Base-by-base conservation (phyloP, 192 early-diverging fungal genomes). In the Gamsiella multidivaricata region DNA sequence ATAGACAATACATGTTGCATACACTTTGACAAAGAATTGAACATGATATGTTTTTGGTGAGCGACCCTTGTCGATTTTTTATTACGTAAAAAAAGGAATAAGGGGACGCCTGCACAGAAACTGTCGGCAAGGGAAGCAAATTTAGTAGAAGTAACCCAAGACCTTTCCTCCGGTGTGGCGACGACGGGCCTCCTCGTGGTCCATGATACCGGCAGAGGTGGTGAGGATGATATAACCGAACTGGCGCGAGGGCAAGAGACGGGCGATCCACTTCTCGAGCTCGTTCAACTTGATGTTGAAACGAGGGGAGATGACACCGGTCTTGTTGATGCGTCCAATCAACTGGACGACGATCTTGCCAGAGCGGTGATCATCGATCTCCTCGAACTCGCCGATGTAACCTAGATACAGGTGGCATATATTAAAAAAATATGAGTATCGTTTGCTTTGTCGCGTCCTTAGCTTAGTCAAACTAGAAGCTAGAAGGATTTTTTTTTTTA, bases 371-470 rank as follows among this genome's bases (percentile, higher is more conserved):
- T 99, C 96, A 85, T 99, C 95, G 70, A 99, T 91, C 84, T 94
- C 94, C 86, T 99, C 97, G 70, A 99, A 97, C 86, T 97, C 97
- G 79, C 96, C 96, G 87, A 99, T 97, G 90, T 99, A 99, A 66
- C 95, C 93, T 94, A 57, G 26, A 11, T 57, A 36, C 7, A 50
- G 23, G 22, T 25, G 10, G 1, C 39, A 67, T 15, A 31, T 2
- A 46, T 5, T 47, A 46, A 49, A 46, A 28, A 46, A 53, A 20
- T n/a, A n/a, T n/a, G n/a, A n/a, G n/a, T n/a, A n/a, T n/a, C n/a
- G n/a, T n/a, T n/a, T n/a, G n/a, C n/a, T n/a, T n/a, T n/a, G n/a
- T n/a, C n/a, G n/a, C n/a, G n/a, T n/a, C n/a, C n/a, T n/a, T n/a
- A n/a, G n/a, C n/a, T n/a, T n/a, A n/a, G n/a, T n/a, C n/a, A n/a